Percentiles rank a stretch among this genome's conserved stretches.
Conservation (phyloP, 371 early-diverging fungal genomes). For the Funneliformis caledonium region DNA sequence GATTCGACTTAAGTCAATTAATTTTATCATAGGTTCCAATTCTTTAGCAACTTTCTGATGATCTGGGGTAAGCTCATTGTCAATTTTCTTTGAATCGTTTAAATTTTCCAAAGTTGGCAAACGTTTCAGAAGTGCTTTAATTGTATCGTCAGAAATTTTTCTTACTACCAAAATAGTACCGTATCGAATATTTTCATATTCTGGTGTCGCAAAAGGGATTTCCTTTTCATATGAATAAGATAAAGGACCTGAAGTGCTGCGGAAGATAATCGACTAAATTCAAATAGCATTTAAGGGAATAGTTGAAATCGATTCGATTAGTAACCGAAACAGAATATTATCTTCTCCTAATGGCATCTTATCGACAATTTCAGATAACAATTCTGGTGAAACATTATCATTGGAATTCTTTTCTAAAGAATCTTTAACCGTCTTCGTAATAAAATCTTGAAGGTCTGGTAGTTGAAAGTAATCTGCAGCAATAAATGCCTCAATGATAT, state of each 20-base stretch:
- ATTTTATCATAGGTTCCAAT: background rate
- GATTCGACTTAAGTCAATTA: background rate
- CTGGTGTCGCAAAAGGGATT: background rate
- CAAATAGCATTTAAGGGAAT: background rate
- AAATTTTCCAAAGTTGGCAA: background rate
- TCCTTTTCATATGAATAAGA: background rate
- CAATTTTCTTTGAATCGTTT: too few relatives aligned
- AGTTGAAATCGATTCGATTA: too few relatives aligned
- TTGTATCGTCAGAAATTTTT: background rate
- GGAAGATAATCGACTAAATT: background rate
- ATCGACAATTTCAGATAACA: too few relatives aligned
- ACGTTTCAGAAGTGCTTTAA: background rate
- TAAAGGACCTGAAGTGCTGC: background rate
- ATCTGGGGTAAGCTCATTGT: too few relatives aligned
- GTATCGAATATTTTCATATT: slow-evolving; percentile 20
- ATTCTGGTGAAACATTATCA: background rate
- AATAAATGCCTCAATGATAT: slow-evolving; percentile 1
- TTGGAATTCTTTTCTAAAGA: background rate
- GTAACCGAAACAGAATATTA: too few relatives aligned
- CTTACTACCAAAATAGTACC: background rate
- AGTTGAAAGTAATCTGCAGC: slow-evolving; percentile 29
- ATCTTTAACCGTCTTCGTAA: background rate
- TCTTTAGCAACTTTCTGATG: background rate
- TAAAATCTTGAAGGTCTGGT: background rate
- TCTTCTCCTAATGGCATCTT: too few relatives aligned